phyloP scores from a whole-genome alignment of 140 eudicot species.

The Erigeron philadelphicus region DNA sequence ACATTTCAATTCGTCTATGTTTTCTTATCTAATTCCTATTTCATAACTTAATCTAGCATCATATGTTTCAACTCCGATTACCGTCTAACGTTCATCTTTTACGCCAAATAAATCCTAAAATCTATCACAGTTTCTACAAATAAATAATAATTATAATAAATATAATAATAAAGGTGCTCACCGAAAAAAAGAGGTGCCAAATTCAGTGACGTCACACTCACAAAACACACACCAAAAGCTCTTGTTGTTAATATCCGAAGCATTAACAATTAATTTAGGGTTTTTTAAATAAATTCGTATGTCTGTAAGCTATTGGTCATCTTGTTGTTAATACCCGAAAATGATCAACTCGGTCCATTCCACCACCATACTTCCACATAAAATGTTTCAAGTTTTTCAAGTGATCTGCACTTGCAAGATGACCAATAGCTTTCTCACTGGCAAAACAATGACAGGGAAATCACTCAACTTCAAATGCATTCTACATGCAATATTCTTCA shows the following conservation, averaged over 20 bases:
- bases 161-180: slow-evolving; percentile 23
- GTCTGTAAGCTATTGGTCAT: slow-evolving; percentile 56
- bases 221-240: slow-evolving; percentile 92
- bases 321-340: too few relatives aligned
- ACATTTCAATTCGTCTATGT: too few relatives aligned
- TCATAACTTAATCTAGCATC: too few relatives aligned
- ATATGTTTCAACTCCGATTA: too few relatives aligned
- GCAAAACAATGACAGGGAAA: slow-evolving; percentile 18
- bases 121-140: too few relatives aligned
- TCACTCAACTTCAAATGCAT: background rate
- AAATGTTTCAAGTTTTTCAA: slow-evolving; percentile 63
- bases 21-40: too few relatives aligned
- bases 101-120: too few relatives aligned
- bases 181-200: slow-evolving; percentile 52
- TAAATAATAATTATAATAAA: background rate
- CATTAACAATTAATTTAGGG: slow-evolving; percentile 51
- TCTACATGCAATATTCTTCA: background rate
- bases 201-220: slow-evolving; percentile 49
- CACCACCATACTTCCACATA: slow-evolving; percentile 86
- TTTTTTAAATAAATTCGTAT: slow-evolving; percentile 50
- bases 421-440: slow-evolving; percentile 70
- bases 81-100: too few relatives aligned
- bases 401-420: slow-evolving; percentile 77
- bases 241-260: slow-evolving; percentile 40
- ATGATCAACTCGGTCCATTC: slow-evolving; percentile 55